phyloP scores from a whole-genome alignment of 148 eudicot species.

The Rhododendron simsii region DNA sequence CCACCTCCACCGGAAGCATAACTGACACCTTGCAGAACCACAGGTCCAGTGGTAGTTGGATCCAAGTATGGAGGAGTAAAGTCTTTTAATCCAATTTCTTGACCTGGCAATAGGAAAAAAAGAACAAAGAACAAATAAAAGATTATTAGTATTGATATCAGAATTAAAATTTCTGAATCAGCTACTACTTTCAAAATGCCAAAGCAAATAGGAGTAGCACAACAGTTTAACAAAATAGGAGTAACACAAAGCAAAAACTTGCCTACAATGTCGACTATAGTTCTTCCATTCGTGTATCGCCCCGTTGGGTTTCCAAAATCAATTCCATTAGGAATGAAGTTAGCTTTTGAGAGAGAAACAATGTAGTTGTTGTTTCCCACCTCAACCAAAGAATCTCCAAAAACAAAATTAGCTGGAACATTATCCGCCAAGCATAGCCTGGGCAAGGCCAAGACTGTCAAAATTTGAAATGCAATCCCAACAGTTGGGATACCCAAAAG shows the following conservation, averaged over 20 bases:
- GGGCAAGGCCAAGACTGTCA: background rate
- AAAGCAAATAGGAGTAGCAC: background rate
- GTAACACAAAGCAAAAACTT: conserved; percentile 10
- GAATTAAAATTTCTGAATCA: background rate
- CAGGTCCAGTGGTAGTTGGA: conserved; percentile 62
- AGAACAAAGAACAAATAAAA: background rate
- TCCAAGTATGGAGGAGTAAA: conserved; percentile 77
- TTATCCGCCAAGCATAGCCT: conserved; percentile 17
- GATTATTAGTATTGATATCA: background rate
- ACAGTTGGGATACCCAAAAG: conserved; percentile 3
- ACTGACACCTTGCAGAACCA: conserved; percentile 67
- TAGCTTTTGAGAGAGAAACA: conserved; percentile 59
- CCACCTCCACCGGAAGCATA: conserved; percentile 98
- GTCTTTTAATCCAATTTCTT: conserved; percentile 46
- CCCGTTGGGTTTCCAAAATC: conserved; percentile 75
- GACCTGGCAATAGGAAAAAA: conserved; percentile 34
- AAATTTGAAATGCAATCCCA: background rate
- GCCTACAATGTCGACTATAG: conserved; percentile 69
- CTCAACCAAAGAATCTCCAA: conserved; percentile 84
- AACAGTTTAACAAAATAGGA: background rate
- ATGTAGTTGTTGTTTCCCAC: conserved; percentile 80
- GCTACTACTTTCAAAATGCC: background rate
- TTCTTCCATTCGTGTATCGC: conserved; percentile 73
- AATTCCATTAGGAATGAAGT: conserved; percentile 62
- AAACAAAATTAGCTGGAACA: conserved; percentile 56